phyloP scores from a whole-genome alignment of 306 rosid genomes.

The Medicago ruthenica region DNA sequence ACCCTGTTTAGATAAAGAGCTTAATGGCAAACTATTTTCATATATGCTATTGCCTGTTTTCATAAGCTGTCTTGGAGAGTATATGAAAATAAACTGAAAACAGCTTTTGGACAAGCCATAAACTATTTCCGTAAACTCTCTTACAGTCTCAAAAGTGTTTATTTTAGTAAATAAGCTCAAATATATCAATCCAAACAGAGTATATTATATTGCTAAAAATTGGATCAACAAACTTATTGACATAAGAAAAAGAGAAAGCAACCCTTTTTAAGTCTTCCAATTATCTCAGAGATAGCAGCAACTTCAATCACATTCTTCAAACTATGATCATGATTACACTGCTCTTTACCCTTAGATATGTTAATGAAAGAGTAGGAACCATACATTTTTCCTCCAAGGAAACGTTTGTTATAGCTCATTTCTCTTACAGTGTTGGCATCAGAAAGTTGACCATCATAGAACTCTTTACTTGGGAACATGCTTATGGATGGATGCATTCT shows the following conservation, averaged over 20 bases:
- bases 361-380: background rate
- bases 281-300: background rate
- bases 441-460: slow-evolving; percentile 45
- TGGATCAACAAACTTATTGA: background rate
- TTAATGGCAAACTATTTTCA: too few species aligned
- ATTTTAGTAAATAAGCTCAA: too few species aligned
- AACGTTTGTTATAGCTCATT: background rate
- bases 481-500: slow-evolving; percentile 66
- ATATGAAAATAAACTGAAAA: too few species aligned
- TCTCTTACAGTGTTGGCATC: slow-evolving; percentile 45
- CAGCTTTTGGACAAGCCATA: too few species aligned
- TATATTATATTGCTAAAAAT: background rate
- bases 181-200: too few species aligned
- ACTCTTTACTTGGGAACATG: slow-evolving; percentile 50
- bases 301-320: background rate
- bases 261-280: slow-evolving; percentile 47
- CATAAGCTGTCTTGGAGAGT: too few species aligned
- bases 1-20: background rate
- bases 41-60: too few species aligned
- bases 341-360: slow-evolving; percentile 2
- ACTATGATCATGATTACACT: slow-evolving; percentile 1
- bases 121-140: too few species aligned
- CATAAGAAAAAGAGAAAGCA: background rate
- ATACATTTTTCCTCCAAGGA: background rate
- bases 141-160: too few species aligned